These are phyloP conservation scores for Cytospora piceae DNA, from an alignment of 2,329 filamentous ascomycete species.

Conservation along the genomic window DNA sequence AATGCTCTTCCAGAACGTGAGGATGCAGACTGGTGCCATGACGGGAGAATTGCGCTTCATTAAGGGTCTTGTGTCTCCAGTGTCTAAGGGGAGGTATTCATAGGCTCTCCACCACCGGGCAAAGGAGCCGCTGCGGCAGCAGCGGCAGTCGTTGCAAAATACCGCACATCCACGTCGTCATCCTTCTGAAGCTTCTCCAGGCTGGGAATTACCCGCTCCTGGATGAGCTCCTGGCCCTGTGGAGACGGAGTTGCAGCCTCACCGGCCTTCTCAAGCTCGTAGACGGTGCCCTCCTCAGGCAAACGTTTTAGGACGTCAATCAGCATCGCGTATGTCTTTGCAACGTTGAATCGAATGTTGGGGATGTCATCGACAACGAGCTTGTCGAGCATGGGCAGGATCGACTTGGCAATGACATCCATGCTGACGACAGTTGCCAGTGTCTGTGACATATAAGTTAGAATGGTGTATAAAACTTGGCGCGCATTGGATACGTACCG, in stretches of 20 bases:
- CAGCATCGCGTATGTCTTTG: constrained; percentile 91
- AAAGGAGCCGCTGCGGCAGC: constrained; percentile 55
- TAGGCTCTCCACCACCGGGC: constrained; percentile 58
- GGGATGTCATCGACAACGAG: constrained; percentile 93
- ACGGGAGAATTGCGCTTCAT: constrained; percentile 52
- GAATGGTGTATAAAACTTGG: constrained; percentile 31
- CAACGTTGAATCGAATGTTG: constrained; percentile 99
- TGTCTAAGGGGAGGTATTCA: constrained; percentile 69
- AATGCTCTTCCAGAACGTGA: constrained; percentile 10
- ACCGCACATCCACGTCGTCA: constrained; percentile 96
- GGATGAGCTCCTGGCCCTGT: constrained; percentile 77
- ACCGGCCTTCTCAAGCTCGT: constrained; percentile 80
- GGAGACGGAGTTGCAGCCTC: constrained; percentile 65
- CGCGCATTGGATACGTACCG: constrained; percentile 64
- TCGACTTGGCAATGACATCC: constrained; percentile 88
- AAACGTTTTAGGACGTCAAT: constrained; percentile 91
- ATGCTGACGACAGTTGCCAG: constrained; percentile 91
- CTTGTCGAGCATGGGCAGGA: constrained; percentile 94
- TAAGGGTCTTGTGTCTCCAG: constrained; percentile 54
- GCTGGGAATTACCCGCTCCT: constrained; percentile 84
- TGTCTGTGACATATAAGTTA: constrained; percentile 62
- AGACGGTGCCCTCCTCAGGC: constrained; percentile 84
- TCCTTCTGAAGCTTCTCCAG: constrained; percentile 96
- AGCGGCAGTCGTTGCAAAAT: constrained; percentile 91
- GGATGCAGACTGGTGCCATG: constrained; percentile 1